Conservation (phyloP, 2,329 filamentous ascomycete species). For the Myotisia sp. region DNA sequence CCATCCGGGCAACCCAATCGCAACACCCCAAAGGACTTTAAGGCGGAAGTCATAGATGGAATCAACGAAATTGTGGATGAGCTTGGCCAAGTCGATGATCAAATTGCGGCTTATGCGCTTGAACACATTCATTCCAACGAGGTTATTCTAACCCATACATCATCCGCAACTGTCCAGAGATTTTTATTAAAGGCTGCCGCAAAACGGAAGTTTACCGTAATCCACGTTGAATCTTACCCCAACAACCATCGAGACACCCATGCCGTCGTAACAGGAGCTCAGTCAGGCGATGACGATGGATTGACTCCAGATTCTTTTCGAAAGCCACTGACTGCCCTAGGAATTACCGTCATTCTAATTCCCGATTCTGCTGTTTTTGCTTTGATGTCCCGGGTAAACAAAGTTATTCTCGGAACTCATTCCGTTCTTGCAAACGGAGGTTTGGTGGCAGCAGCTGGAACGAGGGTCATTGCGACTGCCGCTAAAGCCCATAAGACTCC, state of each 20-base stretch:
- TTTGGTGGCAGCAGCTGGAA: slow-evolving; percentile 71
- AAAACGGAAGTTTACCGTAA: slow-evolving; percentile 82
- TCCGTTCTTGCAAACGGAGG: slow-evolving; percentile 80
- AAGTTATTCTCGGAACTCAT: slow-evolving; percentile 80
- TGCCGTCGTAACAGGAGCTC: slow-evolving; percentile 44
- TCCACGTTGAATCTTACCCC: slow-evolving; percentile 62
- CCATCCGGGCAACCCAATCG: slow-evolving; percentile 17
- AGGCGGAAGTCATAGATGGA: slow-evolving; percentile 81
- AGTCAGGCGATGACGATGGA: slow-evolving; percentile 35
- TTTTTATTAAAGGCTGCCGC: slow-evolving; percentile 78
- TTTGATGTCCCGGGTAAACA: slow-evolving; percentile 89
- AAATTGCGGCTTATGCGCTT: slow-evolving; percentile 76
- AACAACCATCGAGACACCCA: slow-evolving; percentile 54
- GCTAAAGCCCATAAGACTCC: slow-evolving; percentile 70
- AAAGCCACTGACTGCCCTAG: slow-evolving; percentile 62
- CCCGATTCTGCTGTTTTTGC: slow-evolving; percentile 77
- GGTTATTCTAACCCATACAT: slow-evolving; percentile 77
- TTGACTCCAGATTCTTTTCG: slow-evolving; percentile 43
- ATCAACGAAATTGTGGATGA: slow-evolving; percentile 96
- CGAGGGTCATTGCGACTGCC: slow-evolving; percentile 66
- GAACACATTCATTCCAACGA: slow-evolving; percentile 90
- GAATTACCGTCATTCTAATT: slow-evolving; percentile 70
- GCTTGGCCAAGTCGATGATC: slow-evolving; percentile 79
- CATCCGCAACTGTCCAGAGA: slow-evolving; percentile 72
- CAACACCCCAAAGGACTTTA: slow-evolving; percentile 48